Conservation (phyloP, 1,139 yeast genomes). For the Sugiyamaella xylanicola region DNA sequence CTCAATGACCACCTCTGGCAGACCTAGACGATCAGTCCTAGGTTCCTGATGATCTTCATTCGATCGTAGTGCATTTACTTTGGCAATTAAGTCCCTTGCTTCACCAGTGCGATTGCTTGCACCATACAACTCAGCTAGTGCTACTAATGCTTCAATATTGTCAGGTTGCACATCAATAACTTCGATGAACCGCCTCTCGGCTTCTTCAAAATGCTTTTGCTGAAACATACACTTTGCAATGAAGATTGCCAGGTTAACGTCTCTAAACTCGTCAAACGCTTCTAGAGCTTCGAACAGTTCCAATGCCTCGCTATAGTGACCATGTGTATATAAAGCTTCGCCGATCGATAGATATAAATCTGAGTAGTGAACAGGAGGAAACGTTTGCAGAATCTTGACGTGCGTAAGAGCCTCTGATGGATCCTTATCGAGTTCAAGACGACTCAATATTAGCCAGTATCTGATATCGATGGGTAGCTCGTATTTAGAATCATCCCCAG, state of each 20-base stretch:
- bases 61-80: slow-evolving; percentile 45
- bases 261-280: slow-evolving; percentile 31
- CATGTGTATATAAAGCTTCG: slow-evolving; percentile 65
- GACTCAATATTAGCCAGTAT: slow-evolving; percentile 70
- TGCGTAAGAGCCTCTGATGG: slow-evolving; percentile 72
- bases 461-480: slow-evolving; percentile 83
- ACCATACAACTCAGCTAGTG: slow-evolving; percentile 79
- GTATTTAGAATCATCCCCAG: slow-evolving; percentile 31
- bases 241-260: slow-evolving; percentile 41
- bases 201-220: slow-evolving; percentile 66
- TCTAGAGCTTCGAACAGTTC: slow-evolving; percentile 59
- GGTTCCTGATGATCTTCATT: slow-evolving; percentile 2
- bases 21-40: neutral
- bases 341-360: slow-evolving; percentile 84
- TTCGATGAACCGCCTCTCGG: slow-evolving; percentile 63
- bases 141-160: slow-evolving; percentile 71
- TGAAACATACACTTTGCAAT: slow-evolving; percentile 81
- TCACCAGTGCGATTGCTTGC: slow-evolving; percentile 62
- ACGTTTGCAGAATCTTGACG: slow-evolving; percentile 59
- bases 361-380: slow-evolving; percentile 60
- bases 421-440: slow-evolving; percentile 62
- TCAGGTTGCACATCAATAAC: slow-evolving; percentile 61
- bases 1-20: slow-evolving; percentile 14
- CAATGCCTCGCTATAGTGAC: slow-evolving; percentile 71
- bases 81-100: slow-evolving; percentile 60